phyloP scores from a whole-genome alignment of 1,284 basidiomycete genomes.

The Trichosporon coremiiforme region DNA sequence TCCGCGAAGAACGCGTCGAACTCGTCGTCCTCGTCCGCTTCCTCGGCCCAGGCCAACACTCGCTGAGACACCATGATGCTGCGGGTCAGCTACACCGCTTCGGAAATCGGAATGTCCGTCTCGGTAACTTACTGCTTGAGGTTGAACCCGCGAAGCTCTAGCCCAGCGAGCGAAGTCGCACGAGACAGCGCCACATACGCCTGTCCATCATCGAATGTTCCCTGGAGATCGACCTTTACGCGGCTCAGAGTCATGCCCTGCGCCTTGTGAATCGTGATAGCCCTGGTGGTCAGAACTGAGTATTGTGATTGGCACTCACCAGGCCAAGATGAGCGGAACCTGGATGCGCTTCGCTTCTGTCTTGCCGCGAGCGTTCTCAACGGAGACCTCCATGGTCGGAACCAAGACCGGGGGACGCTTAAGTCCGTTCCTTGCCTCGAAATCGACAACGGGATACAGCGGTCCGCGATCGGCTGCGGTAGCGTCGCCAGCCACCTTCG shows the following conservation, averaged over 20 bases:
- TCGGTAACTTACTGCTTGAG: constrained; percentile 6
- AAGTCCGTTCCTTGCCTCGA: constrained; percentile 30
- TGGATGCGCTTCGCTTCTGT: constrained; percentile 21
- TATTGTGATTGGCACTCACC: constrained; percentile 12
- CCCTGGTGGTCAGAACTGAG: constrained; percentile 27
- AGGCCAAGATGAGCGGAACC: constrained; percentile 29
- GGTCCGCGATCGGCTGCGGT: constrained; percentile 21
- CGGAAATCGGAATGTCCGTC: not conserved
- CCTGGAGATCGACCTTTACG: constrained; percentile 59
- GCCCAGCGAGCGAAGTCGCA: constrained; percentile 40
- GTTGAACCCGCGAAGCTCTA: constrained; percentile 33
- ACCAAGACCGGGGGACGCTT: constrained; percentile 15
- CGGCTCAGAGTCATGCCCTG: constrained; percentile 65
- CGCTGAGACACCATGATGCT: constrained; percentile 24
- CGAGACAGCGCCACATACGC: constrained; percentile 50
- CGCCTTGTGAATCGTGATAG: constrained; percentile 49
- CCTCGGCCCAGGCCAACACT: constrained; percentile 24
- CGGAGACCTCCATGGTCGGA: not conserved
- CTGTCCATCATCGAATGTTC: constrained; percentile 60
- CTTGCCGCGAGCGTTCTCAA: constrained; percentile 19
- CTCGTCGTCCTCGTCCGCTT: constrained; percentile 22
- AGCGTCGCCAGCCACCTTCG: not conserved
- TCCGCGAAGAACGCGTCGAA: constrained; percentile 12
- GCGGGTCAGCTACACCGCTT: constrained; percentile 8
- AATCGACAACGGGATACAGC: constrained; percentile 41